Evolutionary conservation across 371 early-diverging fungal genomes (phyloP).

Genomic region (Lichtheimia hyalospora): DNA sequence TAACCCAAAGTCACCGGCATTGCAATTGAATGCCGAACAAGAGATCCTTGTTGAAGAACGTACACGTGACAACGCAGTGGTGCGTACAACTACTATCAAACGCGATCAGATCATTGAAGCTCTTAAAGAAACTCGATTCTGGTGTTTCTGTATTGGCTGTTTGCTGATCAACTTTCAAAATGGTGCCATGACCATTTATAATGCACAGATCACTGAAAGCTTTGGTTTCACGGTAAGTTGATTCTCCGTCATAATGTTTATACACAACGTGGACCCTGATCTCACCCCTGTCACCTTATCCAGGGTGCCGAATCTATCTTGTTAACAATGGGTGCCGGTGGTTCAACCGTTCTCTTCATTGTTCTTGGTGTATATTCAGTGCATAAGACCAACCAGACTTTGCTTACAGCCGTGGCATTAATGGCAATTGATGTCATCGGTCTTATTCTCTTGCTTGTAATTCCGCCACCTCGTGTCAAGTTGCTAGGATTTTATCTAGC

Average conservation of each 20-base stretch:
- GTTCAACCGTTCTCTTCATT: conserved; percentile 30
- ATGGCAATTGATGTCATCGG: conserved; percentile 33
- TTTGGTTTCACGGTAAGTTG: conserved; percentile 38
- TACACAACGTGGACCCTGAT: background rate
- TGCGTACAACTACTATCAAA: conserved; percentile 30
- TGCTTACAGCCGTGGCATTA: conserved; percentile 23
- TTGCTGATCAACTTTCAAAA: conserved; percentile 36
- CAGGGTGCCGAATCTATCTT: conserved; percentile 29
- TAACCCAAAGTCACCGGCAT: conserved; percentile 26
- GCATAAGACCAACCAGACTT: conserved; percentile 20
- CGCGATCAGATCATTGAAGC: conserved; percentile 39
- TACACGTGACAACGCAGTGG: conserved; percentile 36
- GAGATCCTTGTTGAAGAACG: conserved; percentile 38
- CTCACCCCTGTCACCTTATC: background rate
- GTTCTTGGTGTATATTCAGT: conserved; percentile 17
- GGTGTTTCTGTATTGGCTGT: conserved; percentile 29
- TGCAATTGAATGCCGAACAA: conserved; percentile 35
- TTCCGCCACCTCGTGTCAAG: conserved; percentile 27
- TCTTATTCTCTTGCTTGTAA: conserved; percentile 27
- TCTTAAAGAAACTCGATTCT: conserved; percentile 31
- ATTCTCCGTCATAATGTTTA: no score
- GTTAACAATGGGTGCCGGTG: conserved; percentile 28
- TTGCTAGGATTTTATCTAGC: conserved; percentile 30
- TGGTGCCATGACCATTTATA: conserved; percentile 38
- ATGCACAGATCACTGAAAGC: conserved; percentile 25